A percentile compares a stretch with the other conserved stretches of the same genome.
These are phyloP conservation scores for Macaranga tanarius DNA, from an alignment of 441 rosid species.

Conservation along the genomic window DNA sequence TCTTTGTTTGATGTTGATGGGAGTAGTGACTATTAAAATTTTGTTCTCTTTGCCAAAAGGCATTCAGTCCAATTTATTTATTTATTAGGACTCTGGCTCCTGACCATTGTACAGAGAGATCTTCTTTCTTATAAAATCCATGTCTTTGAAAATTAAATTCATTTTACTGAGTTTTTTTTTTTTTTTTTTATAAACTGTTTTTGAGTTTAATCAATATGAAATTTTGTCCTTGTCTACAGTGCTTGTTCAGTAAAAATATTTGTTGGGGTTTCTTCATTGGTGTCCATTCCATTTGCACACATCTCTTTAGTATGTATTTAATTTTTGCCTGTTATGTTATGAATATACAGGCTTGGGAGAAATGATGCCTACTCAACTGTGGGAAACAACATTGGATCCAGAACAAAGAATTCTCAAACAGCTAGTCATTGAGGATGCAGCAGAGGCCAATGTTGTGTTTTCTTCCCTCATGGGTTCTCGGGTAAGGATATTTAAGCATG, in stretches of 20 bases:
- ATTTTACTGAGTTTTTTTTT: not conserved
- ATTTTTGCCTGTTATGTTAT: conserved; percentile 9
- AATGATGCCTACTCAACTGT: conserved; percentile 90
- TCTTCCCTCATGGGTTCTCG: conserved; percentile 84
- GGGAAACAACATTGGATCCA: conserved; percentile 93
- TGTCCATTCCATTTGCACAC: not conserved
- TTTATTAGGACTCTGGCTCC: not conserved
- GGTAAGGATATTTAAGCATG: conserved; percentile 38
- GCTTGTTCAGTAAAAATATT: not conserved
- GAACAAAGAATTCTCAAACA: conserved; percentile 68
- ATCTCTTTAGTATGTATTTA: not conserved
- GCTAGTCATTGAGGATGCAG: conserved; percentile 70
- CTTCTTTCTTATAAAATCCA: not conserved
- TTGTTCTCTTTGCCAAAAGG: not conserved
- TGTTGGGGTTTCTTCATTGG: not conserved
- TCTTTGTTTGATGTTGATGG: not conserved
- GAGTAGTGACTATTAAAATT: not conserved
- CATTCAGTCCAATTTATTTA: not conserved
- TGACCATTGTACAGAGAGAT: not conserved
- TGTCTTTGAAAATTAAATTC: no score
- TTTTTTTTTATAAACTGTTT: not conserved
- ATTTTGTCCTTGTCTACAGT: not conserved
- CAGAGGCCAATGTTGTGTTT: conserved; percentile 61
- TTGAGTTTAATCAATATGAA: not conserved
- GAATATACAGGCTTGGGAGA: conserved; percentile 74